Evolutionary conservation across 2,329 filamentous ascomycete genomes (phyloP), one percentile per base, ranked within the genome.

Genomic region (Kalaharituber pfeilii): DNA sequence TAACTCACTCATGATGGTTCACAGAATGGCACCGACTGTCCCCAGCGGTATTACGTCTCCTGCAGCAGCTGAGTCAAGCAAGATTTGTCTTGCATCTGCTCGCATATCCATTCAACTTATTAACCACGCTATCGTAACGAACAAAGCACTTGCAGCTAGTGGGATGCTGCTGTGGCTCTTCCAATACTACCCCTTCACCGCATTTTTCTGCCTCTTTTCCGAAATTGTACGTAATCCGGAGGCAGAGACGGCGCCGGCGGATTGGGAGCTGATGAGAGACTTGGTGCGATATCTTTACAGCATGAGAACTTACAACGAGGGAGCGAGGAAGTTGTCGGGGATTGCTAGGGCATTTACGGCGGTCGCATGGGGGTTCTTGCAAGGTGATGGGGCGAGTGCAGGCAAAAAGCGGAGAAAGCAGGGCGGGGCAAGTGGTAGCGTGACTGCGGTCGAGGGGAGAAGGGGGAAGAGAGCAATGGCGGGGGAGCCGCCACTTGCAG

Each of bases 181-280:
- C 53, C 53, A 61, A 53, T 69, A 77, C 57, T 73, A 73, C 2
- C 77, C 76, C 0, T 79, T 80, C 60, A 73, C 75, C 0, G 76
- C 77, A 0, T 77, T 78, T 61, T 77, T 78, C 53, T 73, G 78
- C 25, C 67, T 79, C 25, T 79, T 80, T 65, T 77, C 74, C 62
- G 72, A 75, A 56, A 68, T 77, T 52, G 72, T 78, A 47, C 51
- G 62, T 9, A 61, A 64, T 20, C 62, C 62, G 2, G 9, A 9
- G 30, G 30, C 30, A 36, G 30, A 36, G n/a, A 36, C 9, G 9
- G 30, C 30, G 9, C 9, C 9, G 30, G n/a, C 9, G 9, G 30
- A 36, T 36, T 36, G 30, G 30, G 30, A 9, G 30, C 30, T 36
- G 30, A 36, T 36, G 30, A 36, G 30, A n/a, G 30, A 9, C n/a